Evolutionary conservation across 2,329 filamentous ascomycete species (phyloP).

Genomic region (Grosmannia huntii): DNA sequence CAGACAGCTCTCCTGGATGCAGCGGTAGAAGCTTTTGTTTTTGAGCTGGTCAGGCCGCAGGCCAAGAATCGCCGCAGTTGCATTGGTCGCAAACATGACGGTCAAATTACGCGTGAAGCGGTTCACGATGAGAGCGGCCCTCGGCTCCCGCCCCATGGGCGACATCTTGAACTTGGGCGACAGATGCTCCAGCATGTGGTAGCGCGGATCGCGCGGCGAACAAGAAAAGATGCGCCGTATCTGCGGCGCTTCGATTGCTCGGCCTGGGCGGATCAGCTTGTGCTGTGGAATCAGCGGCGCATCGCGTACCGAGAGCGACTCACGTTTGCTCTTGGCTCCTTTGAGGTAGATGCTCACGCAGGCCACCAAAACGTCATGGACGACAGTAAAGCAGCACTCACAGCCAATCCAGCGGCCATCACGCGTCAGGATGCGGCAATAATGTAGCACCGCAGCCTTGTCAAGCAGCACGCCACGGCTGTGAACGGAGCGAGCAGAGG

Average conservation of each 20-base stretch:
- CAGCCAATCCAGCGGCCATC: constrained; percentile 64
- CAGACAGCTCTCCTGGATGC: constrained; percentile 66
- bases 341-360: constrained; percentile 67
- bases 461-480: constrained; percentile 62
- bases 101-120: constrained; percentile 71
- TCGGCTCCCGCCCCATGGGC: constrained; percentile 57
- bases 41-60: constrained; percentile 55
- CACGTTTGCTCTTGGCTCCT: constrained; percentile 61
- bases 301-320: constrained; percentile 21
- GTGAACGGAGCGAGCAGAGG: constrained; percentile 60
- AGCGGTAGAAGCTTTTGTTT: constrained; percentile 76
- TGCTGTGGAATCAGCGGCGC: not conserved
- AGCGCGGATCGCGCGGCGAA: constrained; percentile 69
- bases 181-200: constrained; percentile 79
- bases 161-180: constrained; percentile 65
- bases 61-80: constrained; percentile 63
- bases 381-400: constrained; percentile 81
- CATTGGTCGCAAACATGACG: constrained; percentile 77
- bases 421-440: constrained; percentile 57
- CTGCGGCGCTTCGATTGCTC: constrained; percentile 64
- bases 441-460: constrained; percentile 74
- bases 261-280: constrained; percentile 35
- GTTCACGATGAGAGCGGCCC: constrained; percentile 75
- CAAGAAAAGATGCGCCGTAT: constrained; percentile 70
- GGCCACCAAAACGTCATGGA: constrained; percentile 77